phyloP scores from a whole-genome alignment of 345 rosid genomes.

The Jatropha curcas region DNA sequence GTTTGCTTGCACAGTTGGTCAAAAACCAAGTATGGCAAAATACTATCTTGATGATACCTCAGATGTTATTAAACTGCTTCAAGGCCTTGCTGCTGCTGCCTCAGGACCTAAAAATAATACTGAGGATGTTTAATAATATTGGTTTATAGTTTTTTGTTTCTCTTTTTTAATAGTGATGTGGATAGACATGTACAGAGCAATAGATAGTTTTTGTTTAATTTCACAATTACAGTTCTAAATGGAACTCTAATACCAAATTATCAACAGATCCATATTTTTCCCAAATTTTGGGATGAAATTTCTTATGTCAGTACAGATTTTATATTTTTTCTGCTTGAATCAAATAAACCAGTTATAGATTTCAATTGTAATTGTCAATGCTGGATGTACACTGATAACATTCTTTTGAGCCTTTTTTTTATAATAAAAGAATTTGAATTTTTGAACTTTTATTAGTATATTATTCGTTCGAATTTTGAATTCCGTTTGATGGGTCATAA shows the following conservation, averaged over 20 bases:
- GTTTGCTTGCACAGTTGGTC: slow-evolving; percentile 82
- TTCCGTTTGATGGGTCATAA: no score
- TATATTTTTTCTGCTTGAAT: no score
- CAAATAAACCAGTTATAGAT: no score
- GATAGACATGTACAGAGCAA: slow-evolving; percentile 17
- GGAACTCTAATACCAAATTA: not conserved
- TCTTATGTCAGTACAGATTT: not conserved
- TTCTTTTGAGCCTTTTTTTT: no score
- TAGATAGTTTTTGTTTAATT: not conserved
- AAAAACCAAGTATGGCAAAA: slow-evolving; percentile 86
- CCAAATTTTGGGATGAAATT: not conserved
- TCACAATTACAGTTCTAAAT: slow-evolving; percentile 17
- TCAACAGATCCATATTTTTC: slow-evolving; percentile 14
- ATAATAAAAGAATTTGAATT: no score
- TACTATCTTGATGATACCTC: slow-evolving; percentile 70
- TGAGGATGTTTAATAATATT: not conserved
- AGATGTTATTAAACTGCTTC: slow-evolving; percentile 61
- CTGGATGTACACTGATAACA: no score
- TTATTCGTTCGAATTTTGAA: no score
- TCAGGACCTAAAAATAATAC: slow-evolving; percentile 22
- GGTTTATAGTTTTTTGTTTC: no score
- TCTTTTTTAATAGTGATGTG: not conserved
- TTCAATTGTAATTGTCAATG: no score
- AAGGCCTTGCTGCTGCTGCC: slow-evolving; percentile 47
- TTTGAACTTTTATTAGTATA: no score